A percentile compares a stretch with the other conserved stretches of the same genome.
Conservation (phyloP, 208 protist genomes). For the Willaertia magna region DNA sequence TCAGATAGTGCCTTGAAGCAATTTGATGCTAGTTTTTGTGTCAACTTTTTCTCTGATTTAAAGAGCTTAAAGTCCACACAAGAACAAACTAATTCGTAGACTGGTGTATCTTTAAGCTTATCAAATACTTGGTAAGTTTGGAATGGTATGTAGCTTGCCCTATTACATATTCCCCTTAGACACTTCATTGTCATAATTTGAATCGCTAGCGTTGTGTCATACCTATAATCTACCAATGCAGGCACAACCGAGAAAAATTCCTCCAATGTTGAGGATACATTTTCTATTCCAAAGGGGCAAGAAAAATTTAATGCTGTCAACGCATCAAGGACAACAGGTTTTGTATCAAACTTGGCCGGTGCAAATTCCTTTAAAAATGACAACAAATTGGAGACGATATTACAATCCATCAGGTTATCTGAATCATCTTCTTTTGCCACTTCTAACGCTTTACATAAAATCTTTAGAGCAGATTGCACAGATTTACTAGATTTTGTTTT, state of each 20-base stretch:
- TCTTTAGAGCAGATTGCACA: background rate
- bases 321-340: background rate
- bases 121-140: background rate
- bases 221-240: background rate
- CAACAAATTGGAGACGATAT: background rate
- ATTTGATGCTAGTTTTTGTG: background rate
- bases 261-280: background rate
- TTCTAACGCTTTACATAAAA: background rate
- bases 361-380: background rate
- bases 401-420: background rate
- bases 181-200: background rate
- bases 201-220: background rate
- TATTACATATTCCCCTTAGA: background rate
- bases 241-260: background rate
- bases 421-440: background rate
- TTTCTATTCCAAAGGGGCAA: background rate
- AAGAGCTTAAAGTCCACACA: background rate
- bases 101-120: background rate
- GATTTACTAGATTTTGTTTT: background rate
- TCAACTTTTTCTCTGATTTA: background rate
- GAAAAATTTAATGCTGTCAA: background rate
- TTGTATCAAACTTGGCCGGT: background rate
- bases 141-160: background rate
- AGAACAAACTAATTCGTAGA: background rate
- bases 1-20: background rate